phyloP scores from a whole-genome alignment of 106 monocot species.

The Dendrobium huoshanense region DNA sequence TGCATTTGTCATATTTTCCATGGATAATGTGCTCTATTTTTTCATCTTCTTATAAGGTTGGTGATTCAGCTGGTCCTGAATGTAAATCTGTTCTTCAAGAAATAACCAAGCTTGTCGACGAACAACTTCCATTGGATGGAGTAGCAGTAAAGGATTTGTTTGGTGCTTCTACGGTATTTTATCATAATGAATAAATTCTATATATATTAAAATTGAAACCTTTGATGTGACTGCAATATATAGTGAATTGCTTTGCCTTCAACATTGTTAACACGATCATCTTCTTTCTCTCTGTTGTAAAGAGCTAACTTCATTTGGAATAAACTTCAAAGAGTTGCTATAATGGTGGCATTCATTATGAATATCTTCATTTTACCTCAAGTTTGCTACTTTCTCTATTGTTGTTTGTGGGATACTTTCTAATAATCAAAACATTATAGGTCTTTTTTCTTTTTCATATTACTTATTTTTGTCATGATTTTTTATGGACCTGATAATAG shows the following conservation, averaged over 20 bases:
- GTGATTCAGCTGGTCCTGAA: slow-evolving; percentile 78
- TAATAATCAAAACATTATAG: not conserved
- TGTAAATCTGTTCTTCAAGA: slow-evolving; percentile 93
- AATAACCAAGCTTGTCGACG: slow-evolving; percentile 76
- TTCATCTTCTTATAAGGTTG: slow-evolving; percentile 46
- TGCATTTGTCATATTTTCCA: not conserved
- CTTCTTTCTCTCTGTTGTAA: not conserved
- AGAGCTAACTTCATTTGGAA: not conserved
- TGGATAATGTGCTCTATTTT: not conserved
- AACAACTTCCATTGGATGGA: slow-evolving; percentile 46
- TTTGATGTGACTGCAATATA: not conserved
- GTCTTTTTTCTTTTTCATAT: not conserved
- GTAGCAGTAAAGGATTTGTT: slow-evolving; percentile 61
- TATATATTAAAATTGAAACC: not conserved
- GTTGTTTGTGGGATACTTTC: not conserved
- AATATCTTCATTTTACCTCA: not conserved
- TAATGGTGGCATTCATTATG: not conserved
- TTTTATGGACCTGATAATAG: not conserved
- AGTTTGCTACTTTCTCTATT: not conserved
- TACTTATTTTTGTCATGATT: not conserved
- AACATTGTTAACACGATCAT: not conserved
- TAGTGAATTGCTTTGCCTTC: not conserved
- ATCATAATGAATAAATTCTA: not conserved
- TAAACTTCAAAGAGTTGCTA: not conserved
- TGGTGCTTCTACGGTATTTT: slow-evolving; percentile 62